Base-by-base conservation (phyloP, 2,329 filamentous ascomycete species). In the Claviceps sp. region DNA sequence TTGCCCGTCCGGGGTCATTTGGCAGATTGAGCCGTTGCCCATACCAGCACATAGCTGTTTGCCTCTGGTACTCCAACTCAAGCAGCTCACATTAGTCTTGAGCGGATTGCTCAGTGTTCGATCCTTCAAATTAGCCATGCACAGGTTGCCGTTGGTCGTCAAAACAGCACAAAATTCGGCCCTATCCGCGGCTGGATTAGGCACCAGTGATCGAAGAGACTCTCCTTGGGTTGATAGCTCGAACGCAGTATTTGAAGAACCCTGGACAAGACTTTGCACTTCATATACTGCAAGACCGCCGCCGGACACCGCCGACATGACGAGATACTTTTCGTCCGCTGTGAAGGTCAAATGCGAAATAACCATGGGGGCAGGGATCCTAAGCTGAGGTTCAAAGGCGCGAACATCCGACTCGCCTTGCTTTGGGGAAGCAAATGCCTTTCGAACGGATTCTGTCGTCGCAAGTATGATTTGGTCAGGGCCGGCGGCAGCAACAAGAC, bases 11-110 rank as follows among this genome's bases (percentile, higher is more conserved):
- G 86, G 87, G 7, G 86, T 88, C 78, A 97, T 84, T 65, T 96
- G 90, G 52, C 79, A 78, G 50, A 85, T 82, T 13, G 82, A 83
- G 53, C 93, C 93, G 67, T 96, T 81, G 6, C 76, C 82, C 59
- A 93, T 73, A 16, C 94, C 93, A 58, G 88, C 90, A 45, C 95
- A 83, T 44, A 98, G 73, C 64, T 97, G 91, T 65, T 95, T 98
- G 46, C 93, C 93, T 64, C 84, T 88, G 54, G 81, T 85, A 66
- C 93, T 98, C 93, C 94, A 98, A 52, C 86, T 84, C 5, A 88
- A 78, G 61, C 86, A 93, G 63, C 83, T 89, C 29, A 95, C 90
- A 47, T 85, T 83, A 29, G 78, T 73, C 61, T 83, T 87, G 56
- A 95, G 72, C 1, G 60, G 72, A 56, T 71, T 76, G 37, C 86